Conservation (phyloP, 129 eudicot genomes). For the Ambrosia trifida region DNA sequence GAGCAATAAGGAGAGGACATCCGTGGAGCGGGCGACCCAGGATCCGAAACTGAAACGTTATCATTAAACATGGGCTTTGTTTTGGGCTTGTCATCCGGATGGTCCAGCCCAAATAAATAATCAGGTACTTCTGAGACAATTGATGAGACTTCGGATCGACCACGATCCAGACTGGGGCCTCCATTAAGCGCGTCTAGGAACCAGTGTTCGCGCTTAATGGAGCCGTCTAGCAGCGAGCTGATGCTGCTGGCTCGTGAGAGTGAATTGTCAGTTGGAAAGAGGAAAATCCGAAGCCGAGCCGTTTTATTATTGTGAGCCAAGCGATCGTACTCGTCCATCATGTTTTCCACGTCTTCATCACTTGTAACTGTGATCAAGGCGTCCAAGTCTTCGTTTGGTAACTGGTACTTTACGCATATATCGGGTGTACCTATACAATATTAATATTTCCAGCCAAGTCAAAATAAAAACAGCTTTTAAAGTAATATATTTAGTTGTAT, state of each 20-base stretch:
- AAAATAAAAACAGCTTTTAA: background rate
- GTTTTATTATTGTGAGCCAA: slow-evolving; percentile 47
- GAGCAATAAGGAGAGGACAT: slow-evolving; percentile 64
- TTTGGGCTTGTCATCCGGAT: slow-evolving; percentile 53
- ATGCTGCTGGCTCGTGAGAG: slow-evolving; percentile 70
- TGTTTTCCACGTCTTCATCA: slow-evolving; percentile 93
- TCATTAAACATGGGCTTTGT: slow-evolving; percentile 35
- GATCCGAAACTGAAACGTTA: slow-evolving; percentile 52
- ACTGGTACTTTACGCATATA: slow-evolving; percentile 81
- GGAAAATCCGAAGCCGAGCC: slow-evolving; percentile 79
- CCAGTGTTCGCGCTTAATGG: slow-evolving; percentile 83
- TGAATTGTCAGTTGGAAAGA: slow-evolving; percentile 48
- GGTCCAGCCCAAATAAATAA: slow-evolving; percentile 81
- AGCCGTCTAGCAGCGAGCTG: slow-evolving; percentile 80
- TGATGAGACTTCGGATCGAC: slow-evolving; percentile 80
- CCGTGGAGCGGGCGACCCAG: slow-evolving; percentile 75
- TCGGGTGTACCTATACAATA: slow-evolving; percentile 42
- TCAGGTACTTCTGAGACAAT: slow-evolving; percentile 88
- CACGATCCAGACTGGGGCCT: slow-evolving; percentile 63
- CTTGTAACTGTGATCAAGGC: slow-evolving; percentile 72
- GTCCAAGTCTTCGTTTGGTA: slow-evolving; percentile 89
- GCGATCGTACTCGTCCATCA: slow-evolving; percentile 93
- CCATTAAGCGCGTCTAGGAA: slow-evolving; percentile 86
- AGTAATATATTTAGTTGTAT: no score
- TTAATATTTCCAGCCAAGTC: background rate